These are phyloP conservation scores for Chenopodium album DNA, from an alignment of 148 eudicot genomes.

Conservation along the genomic window DNA sequence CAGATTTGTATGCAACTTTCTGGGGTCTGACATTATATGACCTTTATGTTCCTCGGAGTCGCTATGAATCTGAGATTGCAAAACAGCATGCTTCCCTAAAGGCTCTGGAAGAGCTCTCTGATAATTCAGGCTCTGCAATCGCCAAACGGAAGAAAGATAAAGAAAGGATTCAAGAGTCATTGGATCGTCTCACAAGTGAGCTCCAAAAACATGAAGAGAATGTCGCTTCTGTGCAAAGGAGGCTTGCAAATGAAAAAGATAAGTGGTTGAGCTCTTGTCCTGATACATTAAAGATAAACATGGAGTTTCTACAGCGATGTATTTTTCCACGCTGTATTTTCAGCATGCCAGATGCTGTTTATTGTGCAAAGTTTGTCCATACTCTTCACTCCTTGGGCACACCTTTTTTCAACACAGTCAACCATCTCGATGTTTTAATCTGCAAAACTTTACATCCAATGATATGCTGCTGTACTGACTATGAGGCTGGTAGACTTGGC, in stretches of 20 bases:
- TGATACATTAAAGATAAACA: constrained; percentile 91
- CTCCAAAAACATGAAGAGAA: constrained; percentile 82
- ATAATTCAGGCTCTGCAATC: constrained; percentile 94
- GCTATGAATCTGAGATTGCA: constrained; percentile 88
- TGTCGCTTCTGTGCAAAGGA: constrained; percentile 80
- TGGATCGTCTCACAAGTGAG: constrained; percentile 79
- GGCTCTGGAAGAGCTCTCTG: constrained; percentile 90
- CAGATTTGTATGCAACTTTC: constrained; percentile 92
- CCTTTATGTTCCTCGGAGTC: constrained; percentile 86
- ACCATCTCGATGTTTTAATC: constrained; percentile 93
- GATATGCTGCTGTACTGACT: constrained; percentile 99
- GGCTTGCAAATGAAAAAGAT: constrained; percentile 91
- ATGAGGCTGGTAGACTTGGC: constrained; percentile 96
- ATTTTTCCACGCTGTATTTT: constrained; percentile 96
- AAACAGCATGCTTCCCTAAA: constrained; percentile 89
- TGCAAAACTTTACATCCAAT: constrained; percentile 98
- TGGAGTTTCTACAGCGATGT: constrained; percentile 98
- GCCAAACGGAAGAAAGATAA: constrained; percentile 98
- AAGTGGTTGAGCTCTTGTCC: constrained; percentile 96
- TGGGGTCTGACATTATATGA: constrained; percentile 98
- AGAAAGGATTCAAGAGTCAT: constrained; percentile 91
- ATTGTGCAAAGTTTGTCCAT: constrained; percentile 93
- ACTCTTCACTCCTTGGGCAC: constrained; percentile 96
- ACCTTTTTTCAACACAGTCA: constrained; percentile 92
- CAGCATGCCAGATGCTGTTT: constrained; percentile 96